A percentile compares a stretch with the other conserved stretches of the same genome.
These are phyloP conservation scores for Saccharum spontaneum DNA, from an alignment of 176 grass and related monocot species.

Conservation along the genomic window DNA sequence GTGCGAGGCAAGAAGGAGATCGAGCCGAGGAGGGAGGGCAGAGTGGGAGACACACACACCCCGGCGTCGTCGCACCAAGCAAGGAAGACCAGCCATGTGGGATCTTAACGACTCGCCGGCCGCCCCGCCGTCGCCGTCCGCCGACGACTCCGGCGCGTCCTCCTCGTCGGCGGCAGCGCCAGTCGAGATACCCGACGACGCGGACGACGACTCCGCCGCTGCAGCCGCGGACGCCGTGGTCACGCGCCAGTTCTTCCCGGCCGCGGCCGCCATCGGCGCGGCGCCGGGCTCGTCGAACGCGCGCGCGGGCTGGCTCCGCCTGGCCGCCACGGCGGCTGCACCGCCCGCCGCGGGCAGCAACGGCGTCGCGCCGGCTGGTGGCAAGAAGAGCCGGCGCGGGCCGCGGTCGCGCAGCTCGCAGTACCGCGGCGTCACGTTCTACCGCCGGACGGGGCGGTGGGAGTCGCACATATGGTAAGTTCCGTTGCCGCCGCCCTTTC, in stretches of 20 bases:
- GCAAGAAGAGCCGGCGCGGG: conserved; percentile 87
- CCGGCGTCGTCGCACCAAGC: too few relatives aligned
- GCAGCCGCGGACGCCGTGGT: conserved; percentile 45
- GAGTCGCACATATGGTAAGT: conserved; percentile 98
- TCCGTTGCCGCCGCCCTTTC: neutral
- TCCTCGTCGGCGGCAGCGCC: conserved; percentile 35
- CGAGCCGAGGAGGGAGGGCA: neutral
- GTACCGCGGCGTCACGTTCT: conserved; percentile 99
- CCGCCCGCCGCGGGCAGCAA: neutral
- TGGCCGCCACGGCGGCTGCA: conserved; percentile 32
- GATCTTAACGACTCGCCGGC: conserved; percentile 90
- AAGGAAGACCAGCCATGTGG: conserved; percentile 53
- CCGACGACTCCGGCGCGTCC: conserved; percentile 61
- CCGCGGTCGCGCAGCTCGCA: conserved; percentile 94
- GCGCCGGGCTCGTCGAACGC: conserved; percentile 19
- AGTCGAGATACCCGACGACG: conserved; percentile 45
- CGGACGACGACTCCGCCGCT: conserved; percentile 42
- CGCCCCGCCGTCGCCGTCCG: conserved; percentile 45
- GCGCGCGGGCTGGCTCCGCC: conserved; percentile 47
- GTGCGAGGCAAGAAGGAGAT: neutral
- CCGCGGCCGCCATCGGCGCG: conserved; percentile 6
- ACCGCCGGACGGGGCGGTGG: conserved; percentile 93
- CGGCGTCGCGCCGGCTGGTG: neutral
- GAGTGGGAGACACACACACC: neutral
- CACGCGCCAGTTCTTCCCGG: conserved; percentile 90